phyloP scores from a whole-genome alignment of 73 alveolate species.

The Paramecium tetraurelia region DNA sequence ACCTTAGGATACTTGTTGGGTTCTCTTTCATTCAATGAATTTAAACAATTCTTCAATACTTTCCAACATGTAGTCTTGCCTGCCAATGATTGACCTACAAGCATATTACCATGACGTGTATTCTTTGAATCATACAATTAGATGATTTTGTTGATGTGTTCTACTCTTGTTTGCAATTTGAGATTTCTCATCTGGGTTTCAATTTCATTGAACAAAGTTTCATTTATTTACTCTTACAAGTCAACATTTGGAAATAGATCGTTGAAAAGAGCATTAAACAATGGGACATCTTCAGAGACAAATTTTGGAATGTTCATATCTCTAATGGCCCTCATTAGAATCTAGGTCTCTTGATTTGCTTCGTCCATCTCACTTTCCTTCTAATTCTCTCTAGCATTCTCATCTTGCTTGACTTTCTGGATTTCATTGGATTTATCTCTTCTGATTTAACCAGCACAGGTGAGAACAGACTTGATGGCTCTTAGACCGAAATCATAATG shows the following conservation, averaged over 20 bases:
- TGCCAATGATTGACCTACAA: conserved; percentile 98
- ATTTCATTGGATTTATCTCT: conserved; percentile 80
- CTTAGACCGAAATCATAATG: conserved; percentile 99
- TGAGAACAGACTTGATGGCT: conserved; percentile 97
- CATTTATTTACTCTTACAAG: conserved; percentile 91
- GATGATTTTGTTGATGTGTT: conserved; percentile 74
- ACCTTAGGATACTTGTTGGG: conserved; percentile 76
- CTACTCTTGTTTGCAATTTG: conserved; percentile 62
- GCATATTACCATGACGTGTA: conserved; percentile 98
- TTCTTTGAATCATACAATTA: conserved; percentile 86
- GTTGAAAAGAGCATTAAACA: conserved; percentile 96
- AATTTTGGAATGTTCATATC: conserved; percentile 99
- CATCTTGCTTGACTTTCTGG: conserved; percentile 11
- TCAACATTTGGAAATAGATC: conserved; percentile 98
- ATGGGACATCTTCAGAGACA: conserved; percentile 98
- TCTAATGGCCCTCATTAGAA: conserved; percentile 94
- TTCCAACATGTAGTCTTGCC: conserved; percentile 99
- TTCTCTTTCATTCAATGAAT: conserved; percentile 39
- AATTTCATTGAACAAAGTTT: conserved; percentile 79
- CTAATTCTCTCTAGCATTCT: conserved; percentile 41
- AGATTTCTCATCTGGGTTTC: conserved; percentile 81
- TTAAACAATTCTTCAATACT: conserved; percentile 87
- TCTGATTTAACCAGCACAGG: conserved; percentile 96
- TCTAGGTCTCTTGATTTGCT: conserved; percentile 80
- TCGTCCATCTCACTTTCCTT: conserved; percentile 59